Evolutionary conservation across 305 asterid species (phyloP).

Genomic region (Caryopteris hybrid): DNA sequence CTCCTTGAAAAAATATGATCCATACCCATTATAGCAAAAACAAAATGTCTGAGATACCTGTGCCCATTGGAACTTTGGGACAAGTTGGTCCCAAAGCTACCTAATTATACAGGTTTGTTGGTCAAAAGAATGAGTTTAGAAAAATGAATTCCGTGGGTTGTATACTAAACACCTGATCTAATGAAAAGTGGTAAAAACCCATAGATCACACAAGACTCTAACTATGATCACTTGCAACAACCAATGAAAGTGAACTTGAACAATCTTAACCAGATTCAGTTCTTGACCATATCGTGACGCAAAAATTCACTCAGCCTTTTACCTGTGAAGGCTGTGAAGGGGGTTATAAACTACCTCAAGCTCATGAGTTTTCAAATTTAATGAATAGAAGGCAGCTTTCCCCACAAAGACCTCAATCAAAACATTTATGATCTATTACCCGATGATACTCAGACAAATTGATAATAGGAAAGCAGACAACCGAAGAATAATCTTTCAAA

Average conservation of each 20-base stretch:
- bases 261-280: background rate
- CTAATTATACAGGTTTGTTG: too few species aligned
- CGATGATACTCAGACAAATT: background rate
- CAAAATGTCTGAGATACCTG: too few species aligned
- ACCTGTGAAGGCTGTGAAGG: background rate
- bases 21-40: too few species aligned
- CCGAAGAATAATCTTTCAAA: background rate
- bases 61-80: too few species aligned
- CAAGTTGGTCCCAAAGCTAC: background rate
- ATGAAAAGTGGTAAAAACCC: background rate
- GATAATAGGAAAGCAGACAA: background rate
- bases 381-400: background rate
- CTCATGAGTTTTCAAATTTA: background rate
- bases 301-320: background rate
- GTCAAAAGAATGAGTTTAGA: too few species aligned
- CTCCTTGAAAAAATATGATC: too few species aligned
- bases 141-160: too few species aligned
- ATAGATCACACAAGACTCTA: background rate
- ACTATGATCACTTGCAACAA: background rate
- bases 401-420: background rate
- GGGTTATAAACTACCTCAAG: background rate
- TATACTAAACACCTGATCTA: too few species aligned
- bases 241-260: background rate
- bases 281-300: background rate
- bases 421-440: background rate